Percentiles rank a stretch among this genome's conserved stretches.
These are phyloP conservation scores for Hanseniaspora vineae DNA, from an alignment of 805 yeast genomes.

Conservation along the genomic window DNA sequence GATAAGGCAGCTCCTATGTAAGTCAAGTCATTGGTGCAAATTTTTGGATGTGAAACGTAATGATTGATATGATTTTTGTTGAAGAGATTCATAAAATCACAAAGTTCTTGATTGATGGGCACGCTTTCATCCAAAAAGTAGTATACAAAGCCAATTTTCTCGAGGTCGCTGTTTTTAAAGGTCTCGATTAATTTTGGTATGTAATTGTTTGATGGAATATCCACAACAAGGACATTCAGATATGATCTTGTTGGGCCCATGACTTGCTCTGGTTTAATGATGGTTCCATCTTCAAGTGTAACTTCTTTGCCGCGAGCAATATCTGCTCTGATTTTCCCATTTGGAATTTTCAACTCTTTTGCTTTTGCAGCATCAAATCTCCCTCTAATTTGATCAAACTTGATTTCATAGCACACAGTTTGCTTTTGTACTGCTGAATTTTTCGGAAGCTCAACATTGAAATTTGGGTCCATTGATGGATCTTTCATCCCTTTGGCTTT, in stretches of 20 bases:
- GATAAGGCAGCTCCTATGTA: constrained; percentile 42
- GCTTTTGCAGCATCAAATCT: constrained; percentile 61
- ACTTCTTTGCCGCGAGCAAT: constrained; percentile 52
- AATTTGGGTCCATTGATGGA: constrained; percentile 24
- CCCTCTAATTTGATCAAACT: constrained; percentile 60
- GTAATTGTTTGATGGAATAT: constrained; percentile 49
- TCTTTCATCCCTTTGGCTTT: constrained; percentile 14
- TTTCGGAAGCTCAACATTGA: constrained; percentile 26
- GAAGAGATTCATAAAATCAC: constrained; percentile 40
- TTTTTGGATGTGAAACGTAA: constrained; percentile 53
- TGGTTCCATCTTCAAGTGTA: constrained; percentile 42
- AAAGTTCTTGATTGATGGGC: constrained; percentile 30
- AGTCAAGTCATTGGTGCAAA: constrained; percentile 48
- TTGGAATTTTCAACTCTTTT: constrained; percentile 50
- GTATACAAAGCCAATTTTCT: constrained; percentile 41
- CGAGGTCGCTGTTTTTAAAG: constrained; percentile 15
- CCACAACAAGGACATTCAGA: constrained; percentile 52
- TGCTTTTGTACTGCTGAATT: constrained; percentile 7
- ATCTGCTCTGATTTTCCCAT: constrained; percentile 43
- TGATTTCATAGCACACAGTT: constrained; percentile 57
- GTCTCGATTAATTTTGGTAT: constrained; percentile 23
- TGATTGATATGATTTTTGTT: constrained; percentile 38
- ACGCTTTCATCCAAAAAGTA: constrained; percentile 63
- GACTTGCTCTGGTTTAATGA: constrained; percentile 58
- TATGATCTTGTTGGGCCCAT: constrained; percentile 47